phyloP scores from a whole-genome alignment of 2,329 filamentous ascomycete species.

The Fusarium sp. region DNA sequence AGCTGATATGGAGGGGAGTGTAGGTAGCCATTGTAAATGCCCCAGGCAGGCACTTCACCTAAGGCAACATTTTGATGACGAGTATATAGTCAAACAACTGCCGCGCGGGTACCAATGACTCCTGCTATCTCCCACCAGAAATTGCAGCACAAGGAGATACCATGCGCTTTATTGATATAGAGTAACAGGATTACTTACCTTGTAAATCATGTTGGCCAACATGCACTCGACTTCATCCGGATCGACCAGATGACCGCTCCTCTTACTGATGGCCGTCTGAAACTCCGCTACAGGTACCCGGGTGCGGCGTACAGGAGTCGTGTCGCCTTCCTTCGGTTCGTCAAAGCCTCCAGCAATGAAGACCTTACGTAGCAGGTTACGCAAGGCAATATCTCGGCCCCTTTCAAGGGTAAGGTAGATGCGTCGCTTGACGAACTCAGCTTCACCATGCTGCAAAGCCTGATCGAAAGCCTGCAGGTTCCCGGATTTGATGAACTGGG shows the following conservation, averaged over 20 bases:
- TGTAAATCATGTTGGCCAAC: conserved; percentile 97
- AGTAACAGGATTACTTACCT: conserved; percentile 64
- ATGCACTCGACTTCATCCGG: conserved; percentile 95
- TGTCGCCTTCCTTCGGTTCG: conserved; percentile 73
- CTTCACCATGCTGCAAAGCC: conserved; percentile 81
- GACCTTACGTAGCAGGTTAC: conserved; percentile 91
- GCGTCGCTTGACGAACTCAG: conserved; percentile 90
- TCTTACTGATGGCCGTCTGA: conserved; percentile 81
- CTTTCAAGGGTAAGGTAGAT: conserved; percentile 96
- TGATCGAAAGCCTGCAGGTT: conserved; percentile 85
- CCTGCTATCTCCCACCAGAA: not conserved
- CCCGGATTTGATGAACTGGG: conserved; percentile 80
- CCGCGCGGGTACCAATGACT: conserved; percentile 23
- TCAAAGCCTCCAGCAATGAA: conserved; percentile 87
- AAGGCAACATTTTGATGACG: conserved; percentile 39
- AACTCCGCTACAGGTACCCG: conserved; percentile 87
- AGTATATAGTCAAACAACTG: conserved; percentile 42
- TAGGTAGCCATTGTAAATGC: conserved; percentile 31
- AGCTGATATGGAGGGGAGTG: conserved; percentile 36
- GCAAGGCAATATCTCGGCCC: conserved; percentile 87
- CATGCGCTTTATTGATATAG: conserved; percentile 8
- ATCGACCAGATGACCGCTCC: conserved; percentile 74
- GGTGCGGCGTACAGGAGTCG: conserved; percentile 71
- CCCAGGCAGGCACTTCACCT: conserved; percentile 34
- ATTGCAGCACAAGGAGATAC: conserved; percentile 7